A percentile compares a stretch with the other conserved stretches of the same genome.
Conservation (phyloP, 129 eudicot genomes). For the Flaveria ramosissima region DNA sequence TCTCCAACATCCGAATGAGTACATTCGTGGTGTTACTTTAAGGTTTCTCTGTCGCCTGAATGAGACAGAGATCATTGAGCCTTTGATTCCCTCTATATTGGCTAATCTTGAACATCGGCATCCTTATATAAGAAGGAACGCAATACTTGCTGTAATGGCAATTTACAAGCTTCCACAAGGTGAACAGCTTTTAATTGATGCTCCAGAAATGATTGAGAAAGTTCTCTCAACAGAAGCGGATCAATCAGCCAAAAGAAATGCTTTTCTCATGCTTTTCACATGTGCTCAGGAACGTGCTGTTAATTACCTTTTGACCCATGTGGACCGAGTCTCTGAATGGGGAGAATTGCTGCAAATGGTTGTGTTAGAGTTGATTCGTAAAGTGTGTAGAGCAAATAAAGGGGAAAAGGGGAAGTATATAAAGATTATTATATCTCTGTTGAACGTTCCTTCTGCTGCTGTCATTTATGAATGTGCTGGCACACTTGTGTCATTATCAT, state of each 20-base stretch:
- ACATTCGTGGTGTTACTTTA: conserved; percentile 88
- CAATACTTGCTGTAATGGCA: conserved; percentile 92
- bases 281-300: conserved; percentile 94
- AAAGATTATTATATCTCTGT: conserved; percentile 77
- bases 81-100: conserved; percentile 83
- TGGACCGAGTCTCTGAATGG: conserved; percentile 86
- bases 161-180: conserved; percentile 97
- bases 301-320: conserved; percentile 77
- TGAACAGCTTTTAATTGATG: conserved; percentile 89
- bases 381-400: conserved; percentile 89
- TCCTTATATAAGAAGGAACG: conserved; percentile 87
- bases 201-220: conserved; percentile 92
- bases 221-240: conserved; percentile 81
- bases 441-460: conserved; percentile 88
- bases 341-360: conserved; percentile 94
- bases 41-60: conserved; percentile 89
- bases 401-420: conserved; percentile 90
- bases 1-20: conserved; percentile 93
- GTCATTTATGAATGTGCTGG: conserved; percentile 96
- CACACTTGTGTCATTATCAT: conserved; percentile 86
- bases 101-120: conserved; percentile 88
- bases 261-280: conserved; percentile 93
- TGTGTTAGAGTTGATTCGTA: conserved; percentile 87
- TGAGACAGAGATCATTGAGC: conserved; percentile 89
- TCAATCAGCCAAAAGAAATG: conserved; percentile 90